A percentile compares a stretch with the other conserved stretches of the same genome.
These are phyloP conservation scores for Purpureocillium lavendulum DNA, from an alignment of 2,329 filamentous ascomycete genomes.

Conservation along the genomic window DNA sequence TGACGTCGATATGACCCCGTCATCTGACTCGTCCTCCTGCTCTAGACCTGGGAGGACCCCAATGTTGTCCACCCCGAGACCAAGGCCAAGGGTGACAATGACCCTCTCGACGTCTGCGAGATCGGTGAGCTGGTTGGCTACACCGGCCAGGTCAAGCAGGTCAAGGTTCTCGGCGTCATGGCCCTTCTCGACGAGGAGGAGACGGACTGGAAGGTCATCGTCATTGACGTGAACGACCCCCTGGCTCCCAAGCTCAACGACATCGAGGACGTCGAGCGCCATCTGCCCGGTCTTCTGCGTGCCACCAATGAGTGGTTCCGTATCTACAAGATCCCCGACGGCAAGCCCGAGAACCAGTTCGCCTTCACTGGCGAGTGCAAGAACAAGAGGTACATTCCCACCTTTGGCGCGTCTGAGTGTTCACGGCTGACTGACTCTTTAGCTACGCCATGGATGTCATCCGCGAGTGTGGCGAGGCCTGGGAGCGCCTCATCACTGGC, in stretches of 20 bases:
- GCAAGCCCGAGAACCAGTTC: slow-evolving; percentile 99
- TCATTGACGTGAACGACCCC: slow-evolving; percentile 97
- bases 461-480: slow-evolving; percentile 91
- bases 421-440: slow-evolving; percentile 3
- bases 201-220: slow-evolving; percentile 99
- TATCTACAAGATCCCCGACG: slow-evolving; percentile 99
- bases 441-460: slow-evolving; percentile 93
- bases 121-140: slow-evolving; percentile 97
- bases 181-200: slow-evolving; percentile 98
- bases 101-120: slow-evolving; percentile 98
- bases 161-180: slow-evolving; percentile 99
- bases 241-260: slow-evolving; percentile 95
- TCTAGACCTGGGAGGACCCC: slow-evolving; percentile 97
- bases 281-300: slow-evolving; percentile 90
- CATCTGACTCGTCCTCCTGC: background rate
- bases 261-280: slow-evolving; percentile 96
- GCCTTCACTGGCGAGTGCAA: slow-evolving; percentile 99
- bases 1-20: too few species aligned
- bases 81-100: slow-evolving; percentile 99
- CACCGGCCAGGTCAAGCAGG: slow-evolving; percentile 95
- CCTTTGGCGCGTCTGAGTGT: background rate
- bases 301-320: slow-evolving; percentile 99
- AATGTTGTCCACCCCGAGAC: slow-evolving; percentile 94
- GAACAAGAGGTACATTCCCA: slow-evolving; percentile 74
- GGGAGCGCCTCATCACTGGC: slow-evolving; percentile 92